Conservation (phyloP, 1,284 basidiomycete genomes). For the Apiotrichum laibachii region DNA sequence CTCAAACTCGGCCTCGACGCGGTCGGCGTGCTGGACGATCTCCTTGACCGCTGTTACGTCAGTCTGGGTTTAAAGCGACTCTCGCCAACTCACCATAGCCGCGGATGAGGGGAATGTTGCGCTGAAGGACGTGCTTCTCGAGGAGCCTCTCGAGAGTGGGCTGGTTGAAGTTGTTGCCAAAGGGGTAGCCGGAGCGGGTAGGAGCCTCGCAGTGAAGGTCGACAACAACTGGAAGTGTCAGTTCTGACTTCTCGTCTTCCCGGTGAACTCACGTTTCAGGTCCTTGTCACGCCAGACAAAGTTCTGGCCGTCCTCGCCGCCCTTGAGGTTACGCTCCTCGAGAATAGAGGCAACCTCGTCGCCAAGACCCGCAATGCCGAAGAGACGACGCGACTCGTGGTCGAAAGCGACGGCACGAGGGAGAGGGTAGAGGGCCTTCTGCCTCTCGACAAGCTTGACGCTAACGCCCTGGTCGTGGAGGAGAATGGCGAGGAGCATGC, state of each 20-base stretch:
- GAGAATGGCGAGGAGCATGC: constrained; percentile 16
- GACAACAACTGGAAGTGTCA: constrained; percentile 9
- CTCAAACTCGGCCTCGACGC: constrained; percentile 6
- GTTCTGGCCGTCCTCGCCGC: constrained; percentile 20
- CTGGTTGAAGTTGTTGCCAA: constrained; percentile 19
- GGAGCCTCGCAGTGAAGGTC: constrained; percentile 16
- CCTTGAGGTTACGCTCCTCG: constrained; percentile 10
- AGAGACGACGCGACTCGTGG: constrained; percentile 23
- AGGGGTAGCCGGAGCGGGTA: constrained; percentile 22
- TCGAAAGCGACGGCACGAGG: constrained; percentile 26
- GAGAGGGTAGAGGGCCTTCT: constrained; percentile 25
- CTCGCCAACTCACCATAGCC: constrained; percentile 6
- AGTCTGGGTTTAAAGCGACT: no score
- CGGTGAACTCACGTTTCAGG: constrained; percentile 15
- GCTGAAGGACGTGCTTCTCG: constrained; percentile 7
- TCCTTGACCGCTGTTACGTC: background rate
- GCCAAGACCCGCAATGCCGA: constrained; percentile 16
- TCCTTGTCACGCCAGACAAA: constrained; percentile 26
- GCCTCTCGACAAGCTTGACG: constrained; percentile 25
- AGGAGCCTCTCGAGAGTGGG: constrained; percentile 19
- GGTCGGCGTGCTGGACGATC: background rate
- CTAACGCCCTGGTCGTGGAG: constrained; percentile 19
- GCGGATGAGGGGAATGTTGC: constrained; percentile 7
- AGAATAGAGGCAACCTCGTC: constrained; percentile 17
- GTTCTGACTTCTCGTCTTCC: no score